These are phyloP conservation scores for Suaeda aralocaspica DNA, from an alignment of 148 eudicot genomes.

Conservation along the genomic window DNA sequence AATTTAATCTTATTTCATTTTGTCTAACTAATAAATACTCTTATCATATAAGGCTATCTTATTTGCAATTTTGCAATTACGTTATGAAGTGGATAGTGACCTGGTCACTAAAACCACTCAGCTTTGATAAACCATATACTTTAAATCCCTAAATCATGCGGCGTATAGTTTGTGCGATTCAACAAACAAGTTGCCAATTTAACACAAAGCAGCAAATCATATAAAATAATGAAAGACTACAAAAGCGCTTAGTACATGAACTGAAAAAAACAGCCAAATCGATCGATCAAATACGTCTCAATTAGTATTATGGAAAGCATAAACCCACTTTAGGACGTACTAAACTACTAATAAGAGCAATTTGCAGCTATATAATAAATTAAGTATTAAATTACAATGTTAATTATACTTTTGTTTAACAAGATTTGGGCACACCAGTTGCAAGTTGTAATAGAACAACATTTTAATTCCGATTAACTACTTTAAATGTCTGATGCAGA, in stretches of 20 bases:
- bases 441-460: constrained; percentile 18
- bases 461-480: not conserved
- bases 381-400: not conserved
- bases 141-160: too few species aligned
- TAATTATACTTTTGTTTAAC: not conserved
- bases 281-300: not conserved
- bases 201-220: too few species aligned
- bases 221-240: too few species aligned
- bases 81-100: too few species aligned
- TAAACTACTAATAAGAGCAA: constrained; percentile 10
- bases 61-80: too few species aligned
- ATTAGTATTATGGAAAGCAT: constrained; percentile 4
- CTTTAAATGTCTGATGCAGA: not conserved
- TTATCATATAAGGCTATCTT: too few species aligned
- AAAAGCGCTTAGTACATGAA: constrained; percentile 8
- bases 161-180: not conserved
- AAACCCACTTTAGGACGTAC: constrained; percentile 10
- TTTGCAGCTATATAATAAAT: constrained; percentile 11
- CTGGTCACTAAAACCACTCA: too few species aligned
- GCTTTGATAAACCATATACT: too few species aligned
- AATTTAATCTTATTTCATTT: too few species aligned
- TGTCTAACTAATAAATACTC: too few species aligned
- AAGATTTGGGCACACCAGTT: constrained; percentile 10
- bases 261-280: not conserved
- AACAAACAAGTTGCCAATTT: constrained; percentile 14